Conservation (phyloP, 75 land plant species). For the Sequoiadendron giganteum region DNA sequence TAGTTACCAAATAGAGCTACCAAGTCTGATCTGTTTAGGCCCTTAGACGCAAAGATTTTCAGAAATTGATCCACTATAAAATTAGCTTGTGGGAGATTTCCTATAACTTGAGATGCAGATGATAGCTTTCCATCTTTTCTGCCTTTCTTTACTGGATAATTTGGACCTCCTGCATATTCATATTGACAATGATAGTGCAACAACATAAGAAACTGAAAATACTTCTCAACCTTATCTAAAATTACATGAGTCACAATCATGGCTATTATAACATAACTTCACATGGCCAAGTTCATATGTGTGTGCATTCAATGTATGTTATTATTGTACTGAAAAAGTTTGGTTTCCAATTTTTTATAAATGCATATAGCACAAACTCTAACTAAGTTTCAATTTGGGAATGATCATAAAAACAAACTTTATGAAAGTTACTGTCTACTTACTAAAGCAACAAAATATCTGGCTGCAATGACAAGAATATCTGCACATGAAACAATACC, state of each 20-base stretch:
- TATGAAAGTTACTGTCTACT: neutral
- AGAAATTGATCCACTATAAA: constrained; percentile 19
- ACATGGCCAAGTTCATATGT: neutral
- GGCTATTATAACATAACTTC: neutral
- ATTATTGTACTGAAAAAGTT: neutral
- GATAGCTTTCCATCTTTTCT: constrained; percentile 33
- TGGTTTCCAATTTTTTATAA: neutral
- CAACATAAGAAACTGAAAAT: neutral
- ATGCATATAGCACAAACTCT: neutral
- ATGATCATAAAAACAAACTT: neutral
- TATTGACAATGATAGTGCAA: neutral
- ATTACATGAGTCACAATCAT: neutral
- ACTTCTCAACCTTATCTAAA: neutral
- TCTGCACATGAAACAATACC: constrained; percentile 32
- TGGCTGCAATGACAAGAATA: constrained; percentile 22
- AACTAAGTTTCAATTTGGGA: neutral
- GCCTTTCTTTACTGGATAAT: constrained; percentile 27
- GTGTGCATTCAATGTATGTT: neutral
- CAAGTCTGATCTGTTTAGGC: constrained; percentile 24
- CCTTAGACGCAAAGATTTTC: constrained; percentile 17
- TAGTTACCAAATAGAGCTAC: constrained; percentile 35
- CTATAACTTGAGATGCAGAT: constrained; percentile 12
- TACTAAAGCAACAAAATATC: constrained; percentile 20
- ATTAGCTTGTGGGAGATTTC: constrained; percentile 18
- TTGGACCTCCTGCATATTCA: constrained; percentile 34